phyloP scores from a whole-genome alignment of 441 rosid species.

The Populus hybrid region DNA sequence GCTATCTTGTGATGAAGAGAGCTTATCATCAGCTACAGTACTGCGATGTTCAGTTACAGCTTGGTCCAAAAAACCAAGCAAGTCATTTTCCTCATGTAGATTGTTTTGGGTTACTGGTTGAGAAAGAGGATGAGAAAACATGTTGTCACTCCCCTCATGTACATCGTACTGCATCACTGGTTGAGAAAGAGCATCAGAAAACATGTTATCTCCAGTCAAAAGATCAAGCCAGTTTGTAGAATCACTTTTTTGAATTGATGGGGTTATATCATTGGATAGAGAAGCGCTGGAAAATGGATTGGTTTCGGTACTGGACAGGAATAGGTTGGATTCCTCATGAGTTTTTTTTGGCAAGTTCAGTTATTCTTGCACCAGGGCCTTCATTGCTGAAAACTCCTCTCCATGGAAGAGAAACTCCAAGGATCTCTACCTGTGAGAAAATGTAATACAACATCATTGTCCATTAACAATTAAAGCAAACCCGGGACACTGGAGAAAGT shows the following conservation, averaged over 20 bases:
- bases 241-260: constrained; percentile 40
- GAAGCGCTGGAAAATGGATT: constrained; percentile 52
- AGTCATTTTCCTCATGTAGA: constrained; percentile 42
- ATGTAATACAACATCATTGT: constrained; percentile 21
- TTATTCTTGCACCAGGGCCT: constrained; percentile 55
- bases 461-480: constrained; percentile 13
- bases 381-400: constrained; percentile 49
- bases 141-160: constrained; percentile 33
- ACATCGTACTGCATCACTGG: constrained; percentile 46
- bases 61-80: constrained; percentile 79
- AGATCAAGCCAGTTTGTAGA: constrained; percentile 66
- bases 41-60: constrained; percentile 49
- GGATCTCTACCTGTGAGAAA: constrained; percentile 78
- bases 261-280: constrained; percentile 37
- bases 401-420: constrained; percentile 97
- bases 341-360: constrained; percentile 45
- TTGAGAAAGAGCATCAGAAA: constrained; percentile 50
- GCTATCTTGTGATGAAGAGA: constrained; percentile 43
- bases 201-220: constrained; percentile 55
- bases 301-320: constrained; percentile 37
- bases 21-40: constrained; percentile 40
- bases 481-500: constrained; percentile 6
- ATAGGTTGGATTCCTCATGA: constrained; percentile 40
- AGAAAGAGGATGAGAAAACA: constrained; percentile 46
- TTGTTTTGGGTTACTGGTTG: constrained; percentile 50